Conservation (phyloP, 177 flowering plant genomes). For the Vitis hybrid region DNA sequence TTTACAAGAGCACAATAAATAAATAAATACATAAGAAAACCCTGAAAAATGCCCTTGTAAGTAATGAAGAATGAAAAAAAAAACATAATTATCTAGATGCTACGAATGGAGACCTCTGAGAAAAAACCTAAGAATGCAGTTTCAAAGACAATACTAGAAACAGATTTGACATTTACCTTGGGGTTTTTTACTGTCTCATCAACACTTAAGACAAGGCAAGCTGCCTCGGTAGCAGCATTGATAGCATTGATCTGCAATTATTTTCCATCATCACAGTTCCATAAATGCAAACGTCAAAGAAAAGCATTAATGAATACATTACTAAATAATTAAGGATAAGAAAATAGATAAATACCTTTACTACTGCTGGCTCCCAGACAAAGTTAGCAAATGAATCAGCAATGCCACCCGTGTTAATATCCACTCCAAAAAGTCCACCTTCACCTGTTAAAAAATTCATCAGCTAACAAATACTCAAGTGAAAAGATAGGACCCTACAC, state of each 20-base stretch:
- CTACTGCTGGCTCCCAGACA: constrained; percentile 99
- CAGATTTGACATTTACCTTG: constrained; percentile 50
- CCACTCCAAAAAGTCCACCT: constrained; percentile 92
- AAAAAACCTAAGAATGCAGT: not conserved
- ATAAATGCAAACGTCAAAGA: not conserved
- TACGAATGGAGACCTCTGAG: too few relatives aligned
- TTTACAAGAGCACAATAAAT: too few relatives aligned
- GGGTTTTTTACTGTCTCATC: constrained; percentile 98
- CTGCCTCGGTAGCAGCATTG: constrained; percentile 98
- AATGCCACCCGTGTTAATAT: constrained; percentile 95
- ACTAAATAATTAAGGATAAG: not conserved
- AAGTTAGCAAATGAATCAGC: constrained; percentile 92
- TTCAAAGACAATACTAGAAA: not conserved
- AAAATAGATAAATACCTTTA: constrained; percentile 55
- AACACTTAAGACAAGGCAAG: constrained; percentile 91
- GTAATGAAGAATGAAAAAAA: too few relatives aligned
- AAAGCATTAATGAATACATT: not conserved
- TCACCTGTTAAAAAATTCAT: constrained; percentile 55
- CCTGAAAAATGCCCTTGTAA: too few relatives aligned
- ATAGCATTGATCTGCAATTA: constrained; percentile 86
- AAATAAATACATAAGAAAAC: too few relatives aligned
- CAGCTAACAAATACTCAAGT: not conserved
- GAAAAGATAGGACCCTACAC: not conserved
- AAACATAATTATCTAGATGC: too few relatives aligned
- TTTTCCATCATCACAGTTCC: not conserved